Percentiles rank a stretch among this genome's conserved stretches.
Evolutionary conservation across 805 yeast genomes (phyloP).

Genomic region (Komagataella pseudopastoris): DNA sequence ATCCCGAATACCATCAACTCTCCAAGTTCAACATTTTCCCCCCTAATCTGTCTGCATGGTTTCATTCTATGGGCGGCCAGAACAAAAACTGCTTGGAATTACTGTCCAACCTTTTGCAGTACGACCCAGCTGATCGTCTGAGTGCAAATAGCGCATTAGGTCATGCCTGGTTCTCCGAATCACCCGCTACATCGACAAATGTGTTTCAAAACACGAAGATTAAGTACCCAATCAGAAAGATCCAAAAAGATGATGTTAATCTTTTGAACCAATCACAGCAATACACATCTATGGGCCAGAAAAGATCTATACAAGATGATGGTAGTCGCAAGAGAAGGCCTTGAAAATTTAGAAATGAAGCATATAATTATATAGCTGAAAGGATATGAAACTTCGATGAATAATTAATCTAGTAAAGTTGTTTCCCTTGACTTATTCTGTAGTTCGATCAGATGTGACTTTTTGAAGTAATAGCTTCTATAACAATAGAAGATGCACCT

Average conservation of each 20-base stretch:
- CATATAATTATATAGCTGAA: background rate
- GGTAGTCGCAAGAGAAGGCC: background rate
- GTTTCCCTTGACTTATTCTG: background rate
- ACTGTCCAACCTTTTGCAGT: conserved; percentile 51
- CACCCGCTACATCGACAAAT: conserved; percentile 54
- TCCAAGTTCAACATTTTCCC: conserved; percentile 49
- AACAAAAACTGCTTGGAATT: conserved; percentile 57
- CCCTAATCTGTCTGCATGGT: conserved; percentile 72
- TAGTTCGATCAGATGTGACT: background rate
- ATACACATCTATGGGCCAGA: background rate
- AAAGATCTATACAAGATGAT: background rate
- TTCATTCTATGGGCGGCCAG: conserved; percentile 65
- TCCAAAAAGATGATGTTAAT: conserved; percentile 79
- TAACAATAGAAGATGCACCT: conserved; percentile 89
- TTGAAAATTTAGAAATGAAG: background rate
- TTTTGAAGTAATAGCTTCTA: conserved; percentile 22
- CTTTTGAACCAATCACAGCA: conserved; percentile 20
- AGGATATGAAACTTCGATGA: background rate
- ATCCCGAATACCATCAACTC: conserved; percentile 72
- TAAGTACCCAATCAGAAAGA: conserved; percentile 77
- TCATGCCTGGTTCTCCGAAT: conserved; percentile 69
- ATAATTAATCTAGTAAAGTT: conserved; percentile 15
- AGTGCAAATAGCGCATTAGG: conserved; percentile 67
- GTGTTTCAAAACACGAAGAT: conserved; percentile 67
- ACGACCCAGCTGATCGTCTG: conserved; percentile 71